phyloP scores from a whole-genome alignment of 1,284 basidiomycete genomes.

The Binderoboletus segoi region DNA sequence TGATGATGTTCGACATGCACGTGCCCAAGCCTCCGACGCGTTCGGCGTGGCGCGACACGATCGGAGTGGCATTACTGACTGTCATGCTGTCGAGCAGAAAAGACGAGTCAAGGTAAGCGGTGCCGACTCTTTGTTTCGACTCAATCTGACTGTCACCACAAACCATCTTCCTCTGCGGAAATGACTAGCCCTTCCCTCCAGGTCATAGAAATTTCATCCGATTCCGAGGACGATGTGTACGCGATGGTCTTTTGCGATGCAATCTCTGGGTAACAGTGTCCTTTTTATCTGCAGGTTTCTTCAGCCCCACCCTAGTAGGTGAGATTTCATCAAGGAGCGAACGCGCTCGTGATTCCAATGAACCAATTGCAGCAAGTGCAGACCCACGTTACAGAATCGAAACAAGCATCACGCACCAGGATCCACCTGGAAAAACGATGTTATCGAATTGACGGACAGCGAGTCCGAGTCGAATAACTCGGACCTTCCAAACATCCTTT shows the following conservation, averaged over 20 bases:
- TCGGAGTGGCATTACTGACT: neutral
- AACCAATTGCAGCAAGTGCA: constrained; percentile 6
- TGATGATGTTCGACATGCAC: constrained; percentile 19
- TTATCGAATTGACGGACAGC: constrained; percentile 38
- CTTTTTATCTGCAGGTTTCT: constrained; percentile 11
- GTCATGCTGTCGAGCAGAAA: constrained; percentile 13
- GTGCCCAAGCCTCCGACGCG: constrained; percentile 13
- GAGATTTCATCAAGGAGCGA: neutral
- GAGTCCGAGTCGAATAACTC: constrained; percentile 29
- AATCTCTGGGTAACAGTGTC: neutral
- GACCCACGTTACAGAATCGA: neutral
- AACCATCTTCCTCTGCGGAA: neutral
- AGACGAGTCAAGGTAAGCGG: constrained; percentile 15
- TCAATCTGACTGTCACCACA: neutral
- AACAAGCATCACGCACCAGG: neutral
- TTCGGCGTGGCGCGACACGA: neutral
- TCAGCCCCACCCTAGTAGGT: constrained; percentile 16
- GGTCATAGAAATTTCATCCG: constrained; percentile 59
- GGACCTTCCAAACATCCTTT: constrained; percentile 28
- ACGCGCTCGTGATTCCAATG: neutral
- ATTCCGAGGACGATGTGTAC: constrained; percentile 43
- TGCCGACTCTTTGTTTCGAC: neutral
- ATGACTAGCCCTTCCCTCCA: constrained; percentile 17
- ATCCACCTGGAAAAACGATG: constrained; percentile 9
- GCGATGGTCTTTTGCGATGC: neutral